Conservation (phyloP, 495 filamentous ascomycete species). For the Tetracladium setigerum region DNA sequence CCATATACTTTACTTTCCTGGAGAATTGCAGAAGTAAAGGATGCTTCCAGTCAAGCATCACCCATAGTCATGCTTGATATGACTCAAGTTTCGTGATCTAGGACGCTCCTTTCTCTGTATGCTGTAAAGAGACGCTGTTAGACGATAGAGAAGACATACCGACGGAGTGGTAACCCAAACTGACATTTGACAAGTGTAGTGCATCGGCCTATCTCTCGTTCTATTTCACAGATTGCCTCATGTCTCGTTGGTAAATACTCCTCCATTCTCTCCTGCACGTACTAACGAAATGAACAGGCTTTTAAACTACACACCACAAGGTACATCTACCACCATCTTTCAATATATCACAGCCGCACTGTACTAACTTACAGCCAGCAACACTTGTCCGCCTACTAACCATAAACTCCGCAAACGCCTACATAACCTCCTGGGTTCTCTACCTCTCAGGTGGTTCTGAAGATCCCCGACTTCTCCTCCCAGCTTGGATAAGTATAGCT, state of each 20-base stretch:
- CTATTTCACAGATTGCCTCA: conserved; percentile 86
- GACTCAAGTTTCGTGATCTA: too few species aligned
- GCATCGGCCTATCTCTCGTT: conserved; percentile 82
- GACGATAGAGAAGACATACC: not conserved
- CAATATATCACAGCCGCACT: not conserved
- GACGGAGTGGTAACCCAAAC: not conserved
- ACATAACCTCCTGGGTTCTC: conserved; percentile 72
- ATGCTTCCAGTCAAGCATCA: too few species aligned
- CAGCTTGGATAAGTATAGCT: conserved; percentile 80
- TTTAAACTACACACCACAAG: conserved; percentile 74
- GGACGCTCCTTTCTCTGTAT: not conserved
- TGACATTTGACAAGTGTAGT: conserved; percentile 50
- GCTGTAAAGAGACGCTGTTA: conserved; percentile 2
- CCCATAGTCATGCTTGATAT: too few species aligned
- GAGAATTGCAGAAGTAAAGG: too few species aligned
- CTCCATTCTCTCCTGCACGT: not conserved
- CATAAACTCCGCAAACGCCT: conserved; percentile 71
- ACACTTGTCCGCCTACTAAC: conserved; percentile 79
- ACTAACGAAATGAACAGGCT: conserved; percentile 45
- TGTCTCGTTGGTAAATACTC: conserved; percentile 72
- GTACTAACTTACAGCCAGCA: conserved; percentile 31
- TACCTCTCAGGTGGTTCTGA: conserved; percentile 66
- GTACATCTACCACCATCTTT: conserved; percentile 14
- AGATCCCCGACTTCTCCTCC: conserved; percentile 71
- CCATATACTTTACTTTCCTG: not conserved